Base-by-base conservation (phyloP, 1,284 basidiomycete genomes). In the Neolentinus lepideus region DNA sequence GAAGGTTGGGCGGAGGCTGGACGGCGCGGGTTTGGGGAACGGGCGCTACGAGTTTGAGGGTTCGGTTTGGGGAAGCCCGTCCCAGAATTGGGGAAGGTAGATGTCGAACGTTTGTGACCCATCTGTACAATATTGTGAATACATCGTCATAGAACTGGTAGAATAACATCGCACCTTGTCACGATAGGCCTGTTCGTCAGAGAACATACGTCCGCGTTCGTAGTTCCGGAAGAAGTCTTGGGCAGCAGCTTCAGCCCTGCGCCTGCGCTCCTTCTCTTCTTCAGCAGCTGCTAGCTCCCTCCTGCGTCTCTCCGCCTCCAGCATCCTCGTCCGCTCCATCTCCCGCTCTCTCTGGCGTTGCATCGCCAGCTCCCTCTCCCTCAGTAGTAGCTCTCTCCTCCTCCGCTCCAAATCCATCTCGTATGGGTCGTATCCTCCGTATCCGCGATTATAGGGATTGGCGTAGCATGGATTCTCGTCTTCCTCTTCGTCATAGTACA, bases 401-500 rank as follows among this genome's bases (percentile, higher is more conserved):
- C 53, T 45, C 35, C 25, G 6, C 38, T 58, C 35, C 47, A 61
- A 16, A 45, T 62, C 59, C 50, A 54, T 57, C 53, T 61, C 57
- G 33, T 45, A 52, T 26, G 59, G 59, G 53, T 27, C 12, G 53
- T 43, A 52, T 6, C 27, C 22, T 35, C 56, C 56, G 16, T 47
- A 35, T 14, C 16, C 14, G 21, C 33, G 38, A 11, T 45, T 24
- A 8, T 24, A 36, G 26, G 52, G 53, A 22, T 16, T 25, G 27
- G 21, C 46, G 14, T 22, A 51, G 51, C 21, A 29, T 26, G 52
- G 57, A 2, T 33, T 43, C 35, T 53, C 56, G 24, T 56, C 54
- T n/a, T n/a, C n/a, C 46, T 60, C 55, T 53, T 63, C 66, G 10
- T 66, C 61, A 57, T 52, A 62, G 63, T 67, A 63, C 8, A 16